These are phyloP conservation scores for Erodium texanum DNA, from an alignment of 441 rosid genomes.

Conservation along the genomic window DNA sequence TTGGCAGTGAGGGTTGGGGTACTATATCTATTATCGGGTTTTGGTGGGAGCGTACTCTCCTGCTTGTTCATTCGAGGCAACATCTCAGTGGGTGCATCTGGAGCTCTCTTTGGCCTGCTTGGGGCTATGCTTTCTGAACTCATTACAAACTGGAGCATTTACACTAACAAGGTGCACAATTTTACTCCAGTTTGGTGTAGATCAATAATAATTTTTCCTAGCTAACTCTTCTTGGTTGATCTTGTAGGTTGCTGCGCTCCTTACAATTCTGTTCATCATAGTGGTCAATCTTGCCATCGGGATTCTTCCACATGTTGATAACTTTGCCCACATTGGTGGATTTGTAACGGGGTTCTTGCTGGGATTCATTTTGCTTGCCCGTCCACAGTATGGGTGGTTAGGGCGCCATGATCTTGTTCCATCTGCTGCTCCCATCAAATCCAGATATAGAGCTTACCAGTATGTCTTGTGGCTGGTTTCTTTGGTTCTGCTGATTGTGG, in stretches of 20 bases:
- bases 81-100: constrained; percentile 67
- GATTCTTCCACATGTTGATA: constrained; percentile 50
- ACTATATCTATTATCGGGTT: constrained; percentile 41
- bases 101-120: constrained; percentile 62
- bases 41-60: constrained; percentile 50
- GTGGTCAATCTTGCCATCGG: constrained; percentile 44
- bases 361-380: constrained; percentile 51
- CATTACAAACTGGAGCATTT: constrained; percentile 52
- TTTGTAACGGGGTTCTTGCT: constrained; percentile 51
- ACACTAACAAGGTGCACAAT: constrained; percentile 30
- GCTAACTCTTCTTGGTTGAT: too few species aligned
- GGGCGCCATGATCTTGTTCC: too few species aligned
- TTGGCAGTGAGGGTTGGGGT: constrained; percentile 44
- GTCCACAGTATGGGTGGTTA: constrained; percentile 54
- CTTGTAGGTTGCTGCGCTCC: constrained; percentile 40
- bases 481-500: constrained; percentile 34
- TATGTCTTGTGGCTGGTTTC: constrained; percentile 44
- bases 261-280: constrained; percentile 45
- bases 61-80: constrained; percentile 32
- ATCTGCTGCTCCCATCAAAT: constrained; percentile 24
- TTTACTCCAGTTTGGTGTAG: too few species aligned
- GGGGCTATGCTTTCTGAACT: constrained; percentile 68
- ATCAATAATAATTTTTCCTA: too few species aligned
- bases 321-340: constrained; percentile 59
- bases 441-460: constrained; percentile 48